phyloP scores from a whole-genome alignment of 139 green algal genomes.

The Coelastrella sp. region DNA sequence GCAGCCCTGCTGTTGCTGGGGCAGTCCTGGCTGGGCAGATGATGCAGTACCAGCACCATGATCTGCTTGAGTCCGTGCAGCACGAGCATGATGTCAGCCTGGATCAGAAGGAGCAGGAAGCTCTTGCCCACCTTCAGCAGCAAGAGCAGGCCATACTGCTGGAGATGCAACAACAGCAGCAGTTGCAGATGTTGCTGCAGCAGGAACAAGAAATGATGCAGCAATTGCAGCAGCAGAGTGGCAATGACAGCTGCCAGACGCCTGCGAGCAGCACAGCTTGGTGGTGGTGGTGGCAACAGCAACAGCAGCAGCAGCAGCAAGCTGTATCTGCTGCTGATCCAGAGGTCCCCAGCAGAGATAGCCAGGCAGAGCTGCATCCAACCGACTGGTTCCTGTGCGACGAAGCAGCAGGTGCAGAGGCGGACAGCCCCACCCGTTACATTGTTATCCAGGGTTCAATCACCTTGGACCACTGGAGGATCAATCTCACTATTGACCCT shows the following conservation, averaged over 20 bases:
- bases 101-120: slow-evolving; percentile 3
- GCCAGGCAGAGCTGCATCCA: slow-evolving; percentile 1
- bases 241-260: neutral
- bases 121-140: slow-evolving; percentile 1
- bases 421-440: slow-evolving; percentile 63
- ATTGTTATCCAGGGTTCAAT: slow-evolving; percentile 90
- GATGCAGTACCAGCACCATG: slow-evolving; percentile 23
- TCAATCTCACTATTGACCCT: slow-evolving; percentile 97
- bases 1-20: neutral
- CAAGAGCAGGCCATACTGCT: slow-evolving; percentile 23
- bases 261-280: neutral
- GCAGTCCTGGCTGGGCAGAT: slow-evolving; percentile 8
- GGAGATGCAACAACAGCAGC: slow-evolving; percentile 31
- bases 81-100: neutral
- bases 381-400: slow-evolving; percentile 87
- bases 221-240: slow-evolving; percentile 24
- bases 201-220: slow-evolving; percentile 22
- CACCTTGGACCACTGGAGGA: slow-evolving; percentile 81
- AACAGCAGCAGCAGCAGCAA: slow-evolving; percentile 7
- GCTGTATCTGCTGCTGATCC: neutral
- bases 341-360: neutral
- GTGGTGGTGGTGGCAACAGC: slow-evolving; percentile 9
- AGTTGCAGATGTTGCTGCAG: slow-evolving; percentile 25
- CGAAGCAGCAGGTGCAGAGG: slow-evolving; percentile 59
- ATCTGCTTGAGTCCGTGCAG: neutral